These are phyloP conservation scores for Xylaria flabelliformis DNA, from an alignment of 495 filamentous ascomycete genomes.

Conservation along the genomic window DNA sequence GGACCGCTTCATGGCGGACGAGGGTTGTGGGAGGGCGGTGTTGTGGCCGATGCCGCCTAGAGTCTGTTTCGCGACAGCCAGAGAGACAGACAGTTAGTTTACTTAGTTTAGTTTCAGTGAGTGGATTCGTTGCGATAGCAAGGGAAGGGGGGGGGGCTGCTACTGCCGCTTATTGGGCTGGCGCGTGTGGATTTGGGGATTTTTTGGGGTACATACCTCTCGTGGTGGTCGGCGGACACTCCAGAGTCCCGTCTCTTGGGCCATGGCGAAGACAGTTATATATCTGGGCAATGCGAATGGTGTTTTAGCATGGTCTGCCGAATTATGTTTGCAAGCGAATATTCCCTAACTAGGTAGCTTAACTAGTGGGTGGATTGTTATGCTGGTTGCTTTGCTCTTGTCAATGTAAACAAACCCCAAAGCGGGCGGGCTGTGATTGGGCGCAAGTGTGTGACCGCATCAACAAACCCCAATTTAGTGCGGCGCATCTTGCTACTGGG, in stretches of 20 bases:
- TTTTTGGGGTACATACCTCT: constrained; percentile 61
- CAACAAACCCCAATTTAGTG: constrained; percentile 8
- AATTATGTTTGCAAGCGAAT: too few relatives aligned
- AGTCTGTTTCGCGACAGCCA: constrained; percentile 58
- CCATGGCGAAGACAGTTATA: constrained; percentile 47
- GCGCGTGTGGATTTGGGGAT: constrained; percentile 26
- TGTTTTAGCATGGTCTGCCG: not conserved
- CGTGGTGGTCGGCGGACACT: constrained; percentile 73
- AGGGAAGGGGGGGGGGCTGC: constrained; percentile 7
- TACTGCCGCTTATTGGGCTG: constrained; percentile 22
- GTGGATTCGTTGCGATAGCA: constrained; percentile 30
- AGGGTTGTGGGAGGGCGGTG: constrained; percentile 81
- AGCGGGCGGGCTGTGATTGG: not conserved
- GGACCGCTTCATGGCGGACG: constrained; percentile 95
- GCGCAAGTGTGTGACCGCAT: not conserved
- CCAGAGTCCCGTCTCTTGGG: constrained; percentile 76
- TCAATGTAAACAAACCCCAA: constrained; percentile 25
- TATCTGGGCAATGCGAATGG: not conserved
- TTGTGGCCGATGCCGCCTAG: constrained; percentile 79
- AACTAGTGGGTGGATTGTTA: not conserved
- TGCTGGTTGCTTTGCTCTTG: not conserved
- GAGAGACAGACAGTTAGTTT: too few relatives aligned
- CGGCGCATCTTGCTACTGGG: constrained; percentile 1
- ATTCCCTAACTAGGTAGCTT: not conserved
- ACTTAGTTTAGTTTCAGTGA: constrained; percentile 32